Base-by-base conservation (phyloP, 768 basidiomycete species). In the Kwoniella pini region DNA sequence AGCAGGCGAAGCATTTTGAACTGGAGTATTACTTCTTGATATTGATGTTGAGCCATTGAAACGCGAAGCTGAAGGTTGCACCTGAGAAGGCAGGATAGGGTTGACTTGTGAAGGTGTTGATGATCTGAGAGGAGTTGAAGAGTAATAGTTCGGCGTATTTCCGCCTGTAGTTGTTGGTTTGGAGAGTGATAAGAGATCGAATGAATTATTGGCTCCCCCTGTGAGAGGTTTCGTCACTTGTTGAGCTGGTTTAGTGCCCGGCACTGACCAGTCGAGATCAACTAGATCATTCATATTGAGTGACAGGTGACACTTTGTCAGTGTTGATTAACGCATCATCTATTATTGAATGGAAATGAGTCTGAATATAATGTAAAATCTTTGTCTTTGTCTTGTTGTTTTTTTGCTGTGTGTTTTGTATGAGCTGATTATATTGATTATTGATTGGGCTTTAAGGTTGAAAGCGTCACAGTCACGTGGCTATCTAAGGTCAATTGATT, bases 281-380 rank as follows among this genome's bases (percentile, higher is more conserved):
- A 78, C 64, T 13, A 78, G 74, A 54, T 78, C 77, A 65, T 78
- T 72, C 77, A 78, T 78, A 33, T 27, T 58, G 57, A 21, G 7
- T 15, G 7, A 15, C 33, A 36, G 15, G 33, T 36, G 33, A 36
- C 33, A 7, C 33, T 36, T 36, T 7, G 7, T 7, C 33, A 7
- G 7, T 15, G 7, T 36, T 36, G 33, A 36, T 7, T 36, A 36
- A n/a, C n/a, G n/a, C n/a, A n/a, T n/a, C n/a, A n/a, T n/a, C n/a
- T n/a, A n/a, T n/a, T n/a, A n/a, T n/a, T n/a, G n/a, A n/a, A n/a
- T n/a, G n/a, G n/a, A n/a, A n/a, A n/a, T n/a, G n/a, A n/a, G n/a
- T n/a, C n/a, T n/a, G n/a, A n/a, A n/a, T n/a, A n/a, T n/a, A n/a
- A n/a, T n/a, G n/a, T n/a, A n/a, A n/a, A n/a, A n/a, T n/a, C n/a